phyloP scores from a whole-genome alignment of 1,284 basidiomycete species.

The Hortiboletus rubellus region DNA sequence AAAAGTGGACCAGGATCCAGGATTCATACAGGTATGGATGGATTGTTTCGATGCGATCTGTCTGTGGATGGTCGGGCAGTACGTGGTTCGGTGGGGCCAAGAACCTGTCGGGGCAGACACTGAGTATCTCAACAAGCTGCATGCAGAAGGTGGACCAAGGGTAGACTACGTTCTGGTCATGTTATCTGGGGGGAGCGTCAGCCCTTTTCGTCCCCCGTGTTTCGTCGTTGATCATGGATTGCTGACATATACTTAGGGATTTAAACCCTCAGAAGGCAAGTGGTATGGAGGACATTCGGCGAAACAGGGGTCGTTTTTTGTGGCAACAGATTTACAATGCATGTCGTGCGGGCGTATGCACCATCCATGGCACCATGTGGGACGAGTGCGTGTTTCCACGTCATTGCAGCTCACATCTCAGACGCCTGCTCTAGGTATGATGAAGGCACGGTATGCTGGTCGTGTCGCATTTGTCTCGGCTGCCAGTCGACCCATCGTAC shows the following conservation, averaged over 20 bases:
- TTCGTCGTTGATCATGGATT: not conserved
- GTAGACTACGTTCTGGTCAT: slow-evolving; percentile 76
- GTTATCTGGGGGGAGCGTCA: slow-evolving; percentile 71
- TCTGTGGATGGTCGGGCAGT: slow-evolving; percentile 75
- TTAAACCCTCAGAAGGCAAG: slow-evolving; percentile 64
- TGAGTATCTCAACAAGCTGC: slow-evolving; percentile 53
- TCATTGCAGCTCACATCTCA: not conserved
- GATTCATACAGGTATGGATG: slow-evolving; percentile 63
- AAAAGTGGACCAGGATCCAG: slow-evolving; percentile 66
- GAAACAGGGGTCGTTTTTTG: slow-evolving; percentile 69
- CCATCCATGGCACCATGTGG: slow-evolving; percentile 80
- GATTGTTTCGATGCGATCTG: slow-evolving; percentile 73
- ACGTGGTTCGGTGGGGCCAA: slow-evolving; percentile 59
- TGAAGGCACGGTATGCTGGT: slow-evolving; percentile 76
- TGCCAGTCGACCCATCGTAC: slow-evolving; percentile 57
- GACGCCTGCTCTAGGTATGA: slow-evolving; percentile 55
- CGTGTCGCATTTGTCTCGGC: slow-evolving; percentile 52
- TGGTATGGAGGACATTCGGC: slow-evolving; percentile 63
- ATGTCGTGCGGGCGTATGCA: slow-evolving; percentile 58
- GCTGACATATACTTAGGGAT: slow-evolving; percentile 44
- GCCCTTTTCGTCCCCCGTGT: slow-evolving; percentile 27
- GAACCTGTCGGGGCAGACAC: slow-evolving; percentile 61
- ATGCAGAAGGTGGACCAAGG: slow-evolving; percentile 48
- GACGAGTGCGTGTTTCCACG: slow-evolving; percentile 59
- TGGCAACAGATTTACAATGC: slow-evolving; percentile 75